phyloP scores from a whole-genome alignment of 2,329 filamentous ascomycete species.

The Gaeumannomyces tritici region DNA sequence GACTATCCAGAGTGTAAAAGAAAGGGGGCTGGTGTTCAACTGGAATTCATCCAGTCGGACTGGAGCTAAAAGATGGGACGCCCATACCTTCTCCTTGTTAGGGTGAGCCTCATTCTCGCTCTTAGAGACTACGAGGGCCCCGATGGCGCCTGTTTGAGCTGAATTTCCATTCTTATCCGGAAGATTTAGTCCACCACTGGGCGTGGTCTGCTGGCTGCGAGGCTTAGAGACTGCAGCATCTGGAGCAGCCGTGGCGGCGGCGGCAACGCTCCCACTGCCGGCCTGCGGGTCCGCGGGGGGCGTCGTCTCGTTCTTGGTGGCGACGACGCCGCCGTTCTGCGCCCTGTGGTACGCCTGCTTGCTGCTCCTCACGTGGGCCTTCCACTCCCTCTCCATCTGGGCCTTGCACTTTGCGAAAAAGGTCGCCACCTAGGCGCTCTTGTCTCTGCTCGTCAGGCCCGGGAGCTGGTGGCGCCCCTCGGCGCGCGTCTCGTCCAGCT shows the following conservation, averaged over 20 bases:
- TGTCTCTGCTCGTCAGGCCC: slow-evolving; percentile 1
- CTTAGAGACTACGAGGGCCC: background rate
- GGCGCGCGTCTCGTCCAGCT: background rate
- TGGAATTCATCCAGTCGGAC: no score
- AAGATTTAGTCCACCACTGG: no score
- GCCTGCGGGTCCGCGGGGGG: background rate
- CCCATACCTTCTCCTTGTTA: no score
- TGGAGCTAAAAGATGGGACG: no score
- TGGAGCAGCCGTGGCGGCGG: background rate
- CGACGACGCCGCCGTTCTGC: background rate
- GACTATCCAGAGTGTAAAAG: no score
- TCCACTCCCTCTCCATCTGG: slow-evolving; percentile 1
- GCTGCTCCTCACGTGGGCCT: background rate
- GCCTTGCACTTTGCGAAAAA: background rate
- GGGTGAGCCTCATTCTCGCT: background rate
- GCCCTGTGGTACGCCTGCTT: background rate
- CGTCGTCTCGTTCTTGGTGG: background rate
- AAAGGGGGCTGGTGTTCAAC: no score
- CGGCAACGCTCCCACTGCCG: background rate
- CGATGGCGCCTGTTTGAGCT: background rate
- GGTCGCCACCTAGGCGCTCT: slow-evolving; percentile 2
- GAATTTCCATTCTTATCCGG: no score
- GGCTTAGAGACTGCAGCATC: background rate
- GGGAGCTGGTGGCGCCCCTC: slow-evolving; percentile 1
- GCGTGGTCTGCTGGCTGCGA: background rate